phyloP scores from a whole-genome alignment of 2,329 filamentous ascomycete genomes.

The Celoporthe dispersa region DNA sequence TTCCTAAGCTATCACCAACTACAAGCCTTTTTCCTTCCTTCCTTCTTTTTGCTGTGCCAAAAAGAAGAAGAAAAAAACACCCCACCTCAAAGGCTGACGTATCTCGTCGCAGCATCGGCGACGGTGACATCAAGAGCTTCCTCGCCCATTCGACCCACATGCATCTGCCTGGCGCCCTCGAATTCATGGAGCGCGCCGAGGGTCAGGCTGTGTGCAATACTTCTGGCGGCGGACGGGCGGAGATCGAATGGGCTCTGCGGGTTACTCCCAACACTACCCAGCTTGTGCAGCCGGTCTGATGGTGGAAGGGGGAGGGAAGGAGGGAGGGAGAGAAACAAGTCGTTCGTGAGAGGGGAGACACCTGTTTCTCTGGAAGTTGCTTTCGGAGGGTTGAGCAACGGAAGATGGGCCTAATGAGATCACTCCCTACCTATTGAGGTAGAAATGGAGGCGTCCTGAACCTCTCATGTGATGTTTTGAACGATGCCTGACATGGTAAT shows the following conservation, averaged over 20 bases:
- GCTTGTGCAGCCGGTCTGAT: neutral
- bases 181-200: slow-evolving; percentile 16
- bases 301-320: no score
- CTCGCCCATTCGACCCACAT: slow-evolving; percentile 9
- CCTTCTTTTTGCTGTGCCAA: no score
- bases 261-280: neutral
- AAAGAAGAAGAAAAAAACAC: no score
- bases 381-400: neutral
- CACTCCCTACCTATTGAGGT: no score
- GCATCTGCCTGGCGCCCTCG: neutral
- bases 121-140: slow-evolving; percentile 13
- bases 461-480: neutral
- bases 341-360: no score
- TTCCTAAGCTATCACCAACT: no score
- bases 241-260: slow-evolving; percentile 20
- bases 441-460: no score
- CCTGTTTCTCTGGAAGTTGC: neutral
- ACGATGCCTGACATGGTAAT: no score
- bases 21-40: no score
- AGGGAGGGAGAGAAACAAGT: no score
- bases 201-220: slow-evolving; percentile 14
- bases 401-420: no score
- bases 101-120: slow-evolving; percentile 11
- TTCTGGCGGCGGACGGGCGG: neutral
- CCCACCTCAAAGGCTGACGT: neutral